Evolutionary conservation across 805 yeast species (phyloP).

Genomic region (Kluyveromyces dobzhanskii): DNA sequence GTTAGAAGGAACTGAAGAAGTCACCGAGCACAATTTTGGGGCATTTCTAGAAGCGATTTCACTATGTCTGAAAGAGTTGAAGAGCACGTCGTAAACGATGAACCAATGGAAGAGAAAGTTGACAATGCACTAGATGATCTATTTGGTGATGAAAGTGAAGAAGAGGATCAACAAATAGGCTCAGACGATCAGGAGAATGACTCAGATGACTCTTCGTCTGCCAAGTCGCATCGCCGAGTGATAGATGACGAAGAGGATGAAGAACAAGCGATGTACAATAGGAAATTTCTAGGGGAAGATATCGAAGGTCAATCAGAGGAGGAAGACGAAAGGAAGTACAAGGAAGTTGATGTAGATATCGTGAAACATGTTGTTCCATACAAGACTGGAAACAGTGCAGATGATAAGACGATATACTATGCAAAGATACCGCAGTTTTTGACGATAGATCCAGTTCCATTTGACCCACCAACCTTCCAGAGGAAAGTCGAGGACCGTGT

Average conservation of each 20-base stretch:
- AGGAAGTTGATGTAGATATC: constrained; percentile 31
- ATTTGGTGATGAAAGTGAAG: constrained; percentile 33
- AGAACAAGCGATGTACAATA: constrained; percentile 27
- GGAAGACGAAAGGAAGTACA: constrained; percentile 29
- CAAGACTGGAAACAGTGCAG: constrained; percentile 33
- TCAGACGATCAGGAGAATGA: constrained; percentile 20
- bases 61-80: constrained; percentile 2
- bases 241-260: constrained; percentile 31
- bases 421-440: constrained; percentile 78
- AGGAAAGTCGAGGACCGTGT: constrained; percentile 38
- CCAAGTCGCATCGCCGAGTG: constrained; percentile 5
- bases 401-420: constrained; percentile 31
- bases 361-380: constrained; percentile 39
- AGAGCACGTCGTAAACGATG: constrained; percentile 3
- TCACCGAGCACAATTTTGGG: too few relatives aligned
- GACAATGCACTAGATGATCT: constrained; percentile 36
- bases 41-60: too few relatives aligned
- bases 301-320: constrained; percentile 20
- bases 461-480: constrained; percentile 65
- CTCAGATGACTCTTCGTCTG: constrained; percentile 18
- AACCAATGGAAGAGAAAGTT: constrained; percentile 15
- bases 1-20: too few relatives aligned
- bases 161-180: constrained; percentile 11
- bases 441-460: constrained; percentile 76
- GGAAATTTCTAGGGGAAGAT: constrained; percentile 30